These are phyloP conservation scores for Pseudocercospora pini-densiflorae DNA, from an alignment of 2,329 filamentous ascomycete genomes.

Conservation along the genomic window DNA sequence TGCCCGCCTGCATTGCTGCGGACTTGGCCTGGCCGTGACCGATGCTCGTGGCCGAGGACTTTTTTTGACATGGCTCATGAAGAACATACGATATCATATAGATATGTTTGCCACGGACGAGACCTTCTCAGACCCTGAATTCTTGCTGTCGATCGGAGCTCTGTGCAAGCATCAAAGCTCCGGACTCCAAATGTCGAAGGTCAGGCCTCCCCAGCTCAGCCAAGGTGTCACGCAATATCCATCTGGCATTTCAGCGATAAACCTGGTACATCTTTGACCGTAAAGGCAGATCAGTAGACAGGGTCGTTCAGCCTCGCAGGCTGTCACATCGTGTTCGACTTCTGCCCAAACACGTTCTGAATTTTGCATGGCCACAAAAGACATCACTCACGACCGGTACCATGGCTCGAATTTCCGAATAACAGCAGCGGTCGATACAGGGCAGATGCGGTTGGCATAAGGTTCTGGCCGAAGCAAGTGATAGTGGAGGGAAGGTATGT, in stretches of 20 bases:
- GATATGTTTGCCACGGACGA: background rate
- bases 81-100: background rate
- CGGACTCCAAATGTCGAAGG: background rate
- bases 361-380: background rate
- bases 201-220: background rate
- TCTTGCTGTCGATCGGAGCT: background rate
- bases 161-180: background rate
- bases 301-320: background rate
- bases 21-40: background rate
- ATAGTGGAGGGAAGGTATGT: background rate
- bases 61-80: background rate
- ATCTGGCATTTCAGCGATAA: background rate
- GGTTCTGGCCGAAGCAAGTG: background rate
- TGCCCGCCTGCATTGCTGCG: background rate
- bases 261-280: background rate
- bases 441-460: background rate
- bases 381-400: background rate
- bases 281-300: background rate
- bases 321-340: background rate
- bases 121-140: background rate
- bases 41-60: background rate
- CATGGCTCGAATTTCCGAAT: background rate
- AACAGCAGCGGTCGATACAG: background rate
- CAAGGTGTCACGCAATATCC: background rate
- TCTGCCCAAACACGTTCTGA: background rate